A percentile compares a stretch with the other conserved stretches of the same genome.
Evolutionary conservation across 2,329 filamentous ascomycete genomes (phyloP).

Genomic region (Calonectria montana): DNA sequence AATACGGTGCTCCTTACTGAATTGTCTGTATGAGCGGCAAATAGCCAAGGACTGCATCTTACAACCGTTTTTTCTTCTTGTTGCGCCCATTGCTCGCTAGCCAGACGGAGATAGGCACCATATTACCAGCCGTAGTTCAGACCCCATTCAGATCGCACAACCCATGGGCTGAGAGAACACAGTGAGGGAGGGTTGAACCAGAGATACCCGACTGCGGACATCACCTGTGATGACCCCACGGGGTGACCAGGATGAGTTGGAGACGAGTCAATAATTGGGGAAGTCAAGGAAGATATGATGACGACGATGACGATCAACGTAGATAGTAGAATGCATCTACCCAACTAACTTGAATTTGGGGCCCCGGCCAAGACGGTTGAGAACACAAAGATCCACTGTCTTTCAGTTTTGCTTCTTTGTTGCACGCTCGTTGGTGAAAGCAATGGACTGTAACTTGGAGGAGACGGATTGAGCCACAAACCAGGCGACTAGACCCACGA

Average conservation of each 20-base stretch:
- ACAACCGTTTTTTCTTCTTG: constrained; percentile 17
- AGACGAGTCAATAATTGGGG: constrained; percentile 15
- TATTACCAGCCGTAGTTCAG: constrained; percentile 19
- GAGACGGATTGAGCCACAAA: constrained; percentile 53
- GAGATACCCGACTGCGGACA: constrained; percentile 17
- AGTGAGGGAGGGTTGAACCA: constrained; percentile 13
- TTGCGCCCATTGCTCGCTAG: constrained; percentile 1
- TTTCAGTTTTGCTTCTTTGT: constrained; percentile 53
- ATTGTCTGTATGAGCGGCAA: not conserved
- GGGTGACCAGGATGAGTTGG: constrained; percentile 30
- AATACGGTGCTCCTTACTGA: constrained; percentile 42
- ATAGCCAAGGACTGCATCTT: constrained; percentile 1
- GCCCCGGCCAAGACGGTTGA: constrained; percentile 22
- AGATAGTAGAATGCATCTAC: constrained; percentile 45
- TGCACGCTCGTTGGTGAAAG: constrained; percentile 35
- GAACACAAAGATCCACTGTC: constrained; percentile 20
- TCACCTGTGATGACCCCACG: constrained; percentile 29
- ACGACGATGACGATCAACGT: constrained; percentile 37
- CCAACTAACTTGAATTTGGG: constrained; percentile 29
- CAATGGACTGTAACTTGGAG: constrained; percentile 43
- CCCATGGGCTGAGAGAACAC: constrained; percentile 9
- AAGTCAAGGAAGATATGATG: constrained; percentile 14
- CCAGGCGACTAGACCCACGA: constrained; percentile 66
- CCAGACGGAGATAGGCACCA: constrained; percentile 19
- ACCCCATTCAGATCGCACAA: constrained; percentile 25